Percentiles rank a stretch among this genome's conserved stretches.
Evolutionary conservation across 78 protist species (phyloP).

Genomic region (Dictyostelium capitatum): DNA sequence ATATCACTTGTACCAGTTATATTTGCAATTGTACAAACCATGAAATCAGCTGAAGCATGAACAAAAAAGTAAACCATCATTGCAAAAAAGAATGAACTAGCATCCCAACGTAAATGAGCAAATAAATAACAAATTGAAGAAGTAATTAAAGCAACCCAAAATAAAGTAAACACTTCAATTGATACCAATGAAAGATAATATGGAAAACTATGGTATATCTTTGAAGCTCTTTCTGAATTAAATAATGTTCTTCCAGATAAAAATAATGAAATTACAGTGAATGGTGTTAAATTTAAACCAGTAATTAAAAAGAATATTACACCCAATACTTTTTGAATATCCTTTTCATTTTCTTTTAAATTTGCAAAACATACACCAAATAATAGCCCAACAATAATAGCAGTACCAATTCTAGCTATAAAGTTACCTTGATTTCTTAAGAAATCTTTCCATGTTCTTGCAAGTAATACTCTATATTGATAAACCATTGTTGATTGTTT

Average conservation of each 20-base stretch:
- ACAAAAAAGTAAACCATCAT: slow-evolving; percentile 23
- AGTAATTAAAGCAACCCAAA: neutral
- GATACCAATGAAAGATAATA: slow-evolving; percentile 33
- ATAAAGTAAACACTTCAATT: slow-evolving; percentile 11
- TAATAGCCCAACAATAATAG: slow-evolving; percentile 30
- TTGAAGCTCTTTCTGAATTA: slow-evolving; percentile 66
- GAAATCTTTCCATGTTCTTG: slow-evolving; percentile 23
- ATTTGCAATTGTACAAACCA: slow-evolving; percentile 24
- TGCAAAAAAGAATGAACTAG: slow-evolving; percentile 17
- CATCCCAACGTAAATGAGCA: slow-evolving; percentile 10
- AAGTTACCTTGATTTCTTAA: slow-evolving; percentile 46
- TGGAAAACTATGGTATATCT: slow-evolving; percentile 49
- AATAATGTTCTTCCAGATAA: slow-evolving; percentile 43
- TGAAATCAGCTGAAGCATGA: slow-evolving; percentile 56
- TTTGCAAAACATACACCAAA: slow-evolving; percentile 67
- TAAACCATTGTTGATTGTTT: neutral
- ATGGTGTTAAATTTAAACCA: slow-evolving; percentile 56
- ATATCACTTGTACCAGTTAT: slow-evolving; percentile 35
- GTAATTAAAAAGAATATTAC: slow-evolving; percentile 36
- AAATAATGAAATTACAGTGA: slow-evolving; percentile 30
- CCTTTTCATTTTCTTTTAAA: neutral
- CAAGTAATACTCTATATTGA: slow-evolving; percentile 19
- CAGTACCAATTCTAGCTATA: slow-evolving; percentile 1
- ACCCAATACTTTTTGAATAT: slow-evolving; percentile 43
- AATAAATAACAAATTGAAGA: slow-evolving; percentile 19